Evolutionary conservation across 1,284 basidiomycete genomes (phyloP).

Genomic region (Pseudozyma sp.): DNA sequence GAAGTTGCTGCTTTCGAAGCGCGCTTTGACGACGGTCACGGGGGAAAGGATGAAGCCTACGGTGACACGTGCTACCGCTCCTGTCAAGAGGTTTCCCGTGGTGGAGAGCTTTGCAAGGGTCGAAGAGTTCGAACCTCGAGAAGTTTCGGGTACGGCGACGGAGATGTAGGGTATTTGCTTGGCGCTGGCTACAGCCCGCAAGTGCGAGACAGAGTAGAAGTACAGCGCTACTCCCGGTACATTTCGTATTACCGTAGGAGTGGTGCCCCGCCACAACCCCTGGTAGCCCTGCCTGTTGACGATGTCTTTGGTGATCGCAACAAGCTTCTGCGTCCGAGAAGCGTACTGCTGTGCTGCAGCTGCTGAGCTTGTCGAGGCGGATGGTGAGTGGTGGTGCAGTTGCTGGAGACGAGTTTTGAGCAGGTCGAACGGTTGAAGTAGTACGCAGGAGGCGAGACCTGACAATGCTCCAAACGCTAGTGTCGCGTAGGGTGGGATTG

Average conservation of each 20-base stretch:
- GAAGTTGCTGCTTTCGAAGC: constrained; percentile 69
- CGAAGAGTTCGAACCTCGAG: constrained; percentile 66
- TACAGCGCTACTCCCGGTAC: constrained; percentile 68
- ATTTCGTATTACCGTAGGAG: constrained; percentile 64
- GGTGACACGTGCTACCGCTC: constrained; percentile 83
- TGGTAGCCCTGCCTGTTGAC: constrained; percentile 51
- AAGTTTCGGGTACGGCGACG: constrained; percentile 48
- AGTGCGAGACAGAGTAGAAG: constrained; percentile 65
- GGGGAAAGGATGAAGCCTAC: constrained; percentile 93
- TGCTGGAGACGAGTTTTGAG: constrained; percentile 68
- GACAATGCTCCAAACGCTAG: constrained; percentile 63
- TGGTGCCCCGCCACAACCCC: constrained; percentile 66
- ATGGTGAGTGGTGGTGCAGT: constrained; percentile 21
- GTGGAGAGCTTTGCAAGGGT: constrained; percentile 74
- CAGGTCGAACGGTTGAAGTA: constrained; percentile 66
- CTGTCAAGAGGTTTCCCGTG: constrained; percentile 87
- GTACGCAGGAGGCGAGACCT: constrained; percentile 64
- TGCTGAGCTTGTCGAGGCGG: background rate
- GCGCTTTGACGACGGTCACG: constrained; percentile 91
- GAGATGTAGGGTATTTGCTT: constrained; percentile 59
- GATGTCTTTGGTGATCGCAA: constrained; percentile 42
- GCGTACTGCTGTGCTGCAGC: constrained; percentile 12
- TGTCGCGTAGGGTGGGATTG: constrained; percentile 58
- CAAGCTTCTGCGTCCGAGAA: constrained; percentile 43
- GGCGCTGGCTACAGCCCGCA: constrained; percentile 51